phyloP scores from a whole-genome alignment of 163 green algal species.

The Smithsoniella earleae region DNA sequence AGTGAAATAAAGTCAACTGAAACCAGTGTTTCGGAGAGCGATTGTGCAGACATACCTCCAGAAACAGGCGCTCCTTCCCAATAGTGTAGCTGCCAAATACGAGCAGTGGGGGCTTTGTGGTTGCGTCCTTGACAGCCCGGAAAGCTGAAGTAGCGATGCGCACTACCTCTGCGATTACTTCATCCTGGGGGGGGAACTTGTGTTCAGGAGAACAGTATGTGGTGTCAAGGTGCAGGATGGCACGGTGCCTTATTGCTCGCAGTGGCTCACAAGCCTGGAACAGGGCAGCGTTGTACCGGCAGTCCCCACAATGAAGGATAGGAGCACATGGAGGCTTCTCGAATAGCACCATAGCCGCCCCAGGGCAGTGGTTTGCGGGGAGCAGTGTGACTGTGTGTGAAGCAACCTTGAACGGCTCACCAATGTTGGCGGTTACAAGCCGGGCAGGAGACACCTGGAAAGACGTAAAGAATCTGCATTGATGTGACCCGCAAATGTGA shows the following conservation, averaged over 20 bases:
- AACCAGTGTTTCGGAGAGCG: background rate
- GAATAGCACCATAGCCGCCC: constrained; percentile 74
- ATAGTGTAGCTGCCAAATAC: constrained; percentile 77
- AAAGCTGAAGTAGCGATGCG: background rate
- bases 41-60: constrained; percentile 42
- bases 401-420: constrained; percentile 40
- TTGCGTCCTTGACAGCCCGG: background rate
- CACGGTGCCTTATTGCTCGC: constrained; percentile 38
- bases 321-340: constrained; percentile 51
- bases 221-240: constrained; percentile 78
- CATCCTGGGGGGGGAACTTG: constrained; percentile 52
- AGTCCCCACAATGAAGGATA: constrained; percentile 78
- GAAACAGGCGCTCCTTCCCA: constrained; percentile 78
- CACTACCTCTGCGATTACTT: constrained; percentile 38
- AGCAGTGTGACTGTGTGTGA: constrained; percentile 62
- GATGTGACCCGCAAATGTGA: background rate
- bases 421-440: constrained; percentile 43
- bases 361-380: constrained; percentile 94
- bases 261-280: constrained; percentile 45
- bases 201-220: constrained; percentile 66
- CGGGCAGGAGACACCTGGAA: constrained; percentile 38
- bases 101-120: constrained; percentile 38
- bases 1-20: background rate
- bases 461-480: background rate
- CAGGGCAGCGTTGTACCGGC: constrained; percentile 33